Evolutionary conservation across 208 protist genomes (phyloP).

Genomic region (Herpetomonas muscarum): DNA sequence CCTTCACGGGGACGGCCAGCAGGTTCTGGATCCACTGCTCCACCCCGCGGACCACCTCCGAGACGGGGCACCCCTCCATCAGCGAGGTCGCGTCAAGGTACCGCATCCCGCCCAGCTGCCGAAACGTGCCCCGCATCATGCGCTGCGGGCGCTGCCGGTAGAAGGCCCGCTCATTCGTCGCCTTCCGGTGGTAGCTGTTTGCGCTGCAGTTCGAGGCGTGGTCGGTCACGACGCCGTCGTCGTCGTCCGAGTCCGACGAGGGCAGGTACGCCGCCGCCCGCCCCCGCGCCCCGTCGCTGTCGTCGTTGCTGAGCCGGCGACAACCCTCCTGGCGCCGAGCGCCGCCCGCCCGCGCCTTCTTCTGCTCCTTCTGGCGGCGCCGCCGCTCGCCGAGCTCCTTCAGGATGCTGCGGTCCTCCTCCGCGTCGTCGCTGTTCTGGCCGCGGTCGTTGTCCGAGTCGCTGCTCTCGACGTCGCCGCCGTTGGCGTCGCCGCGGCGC

Average conservation of each 20-base stretch:
- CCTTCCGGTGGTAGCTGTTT: background rate
- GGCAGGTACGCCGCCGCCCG: background rate
- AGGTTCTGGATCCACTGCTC: slow-evolving; percentile 43
- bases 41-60: slow-evolving; percentile 40
- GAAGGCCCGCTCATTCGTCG: background rate
- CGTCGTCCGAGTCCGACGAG: background rate
- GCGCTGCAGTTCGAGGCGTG: background rate
- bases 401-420: background rate
- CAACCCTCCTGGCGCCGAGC: background rate
- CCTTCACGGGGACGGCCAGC: slow-evolving; percentile 43
- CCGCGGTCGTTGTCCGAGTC: background rate
- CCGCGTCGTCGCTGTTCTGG: background rate
- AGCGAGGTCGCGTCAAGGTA: slow-evolving; percentile 44
- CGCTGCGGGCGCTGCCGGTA: background rate
- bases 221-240: background rate
- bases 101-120: slow-evolving; percentile 56
- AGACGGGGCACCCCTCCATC: slow-evolving; percentile 36
- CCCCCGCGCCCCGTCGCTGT: background rate
- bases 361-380: no score
- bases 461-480: slow-evolving; percentile 3
- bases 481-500: slow-evolving; percentile 5
- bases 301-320: background rate
- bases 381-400: background rate
- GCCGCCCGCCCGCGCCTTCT: no score
- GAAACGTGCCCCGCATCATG: slow-evolving; percentile 42